phyloP scores from a whole-genome alignment of 176 grass and related monocot species.

The Carex pumila region DNA sequence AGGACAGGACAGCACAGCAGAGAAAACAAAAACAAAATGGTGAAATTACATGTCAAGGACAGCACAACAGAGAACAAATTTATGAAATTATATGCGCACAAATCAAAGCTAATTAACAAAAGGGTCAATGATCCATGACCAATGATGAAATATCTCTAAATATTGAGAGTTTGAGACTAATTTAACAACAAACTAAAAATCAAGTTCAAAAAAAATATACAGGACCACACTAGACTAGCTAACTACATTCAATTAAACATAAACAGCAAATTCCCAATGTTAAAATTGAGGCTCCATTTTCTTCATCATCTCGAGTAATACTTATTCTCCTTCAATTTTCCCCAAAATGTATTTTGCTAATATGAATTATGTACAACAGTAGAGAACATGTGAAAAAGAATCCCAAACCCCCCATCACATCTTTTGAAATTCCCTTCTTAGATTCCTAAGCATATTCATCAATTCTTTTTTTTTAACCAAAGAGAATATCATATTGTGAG shows the following conservation, averaged over 20 bases:
- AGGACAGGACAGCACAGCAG: neutral
- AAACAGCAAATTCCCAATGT: neutral
- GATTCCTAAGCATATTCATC: constrained; percentile 9
- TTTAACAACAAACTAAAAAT: constrained; percentile 9
- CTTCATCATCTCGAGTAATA: constrained; percentile 2
- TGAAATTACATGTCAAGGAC: neutral
- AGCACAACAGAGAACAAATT: neutral
- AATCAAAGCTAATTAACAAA: constrained; percentile 13
- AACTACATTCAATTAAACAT: constrained; percentile 18
- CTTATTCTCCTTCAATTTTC: constrained; percentile 2
- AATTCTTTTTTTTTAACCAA: constrained; percentile 6
- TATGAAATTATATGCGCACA: neutral
- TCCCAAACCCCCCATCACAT: neutral
- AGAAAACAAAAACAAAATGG: neutral
- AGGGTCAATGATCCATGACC: constrained; percentile 11
- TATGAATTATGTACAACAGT: constrained; percentile 25
- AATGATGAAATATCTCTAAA: constrained; percentile 16
- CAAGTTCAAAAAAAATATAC: constrained; percentile 26
- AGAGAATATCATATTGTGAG: neutral
- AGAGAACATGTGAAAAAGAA: constrained; percentile 14
- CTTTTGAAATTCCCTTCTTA: neutral
- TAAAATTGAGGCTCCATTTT: constrained; percentile 1
- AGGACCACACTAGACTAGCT: constrained; percentile 13
- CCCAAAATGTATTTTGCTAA: constrained; percentile 10
- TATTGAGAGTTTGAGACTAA: neutral